These are phyloP conservation scores for Penicillium expansum DNA, from an alignment of 2,329 filamentous ascomycete genomes.

Conservation along the genomic window DNA sequence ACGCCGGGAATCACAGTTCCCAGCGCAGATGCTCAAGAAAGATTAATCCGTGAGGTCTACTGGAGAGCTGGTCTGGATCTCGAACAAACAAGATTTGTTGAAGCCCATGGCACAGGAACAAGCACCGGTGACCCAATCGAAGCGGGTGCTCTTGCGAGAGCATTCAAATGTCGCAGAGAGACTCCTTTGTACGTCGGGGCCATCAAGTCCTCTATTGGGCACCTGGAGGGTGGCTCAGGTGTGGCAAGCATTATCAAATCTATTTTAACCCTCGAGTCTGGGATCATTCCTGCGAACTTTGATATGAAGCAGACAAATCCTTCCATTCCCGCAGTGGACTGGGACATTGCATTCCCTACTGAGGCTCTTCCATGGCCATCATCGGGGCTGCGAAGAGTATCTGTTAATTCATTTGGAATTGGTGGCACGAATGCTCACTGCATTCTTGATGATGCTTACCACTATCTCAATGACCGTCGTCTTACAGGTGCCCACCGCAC, in stretches of 20 bases:
- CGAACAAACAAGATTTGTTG: constrained; percentile 25
- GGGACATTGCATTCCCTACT: constrained; percentile 30
- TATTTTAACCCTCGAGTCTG: constrained; percentile 45
- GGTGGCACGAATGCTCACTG: constrained; percentile 37
- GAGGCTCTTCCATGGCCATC: constrained; percentile 29
- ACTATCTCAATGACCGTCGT: constrained; percentile 17
- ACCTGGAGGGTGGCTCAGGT: constrained; percentile 30
- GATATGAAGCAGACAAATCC: constrained; percentile 43
- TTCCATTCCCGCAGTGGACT: constrained; percentile 35
- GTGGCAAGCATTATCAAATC: constrained; percentile 42
- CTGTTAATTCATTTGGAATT: constrained; percentile 41
- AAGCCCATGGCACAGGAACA: constrained; percentile 37
- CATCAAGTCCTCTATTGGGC: constrained; percentile 28
- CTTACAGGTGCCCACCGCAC: constrained; percentile 15
- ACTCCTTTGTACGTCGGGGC: constrained; percentile 27
- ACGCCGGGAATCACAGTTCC: constrained; percentile 49
- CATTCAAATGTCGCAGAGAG: constrained; percentile 24
- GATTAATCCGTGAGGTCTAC: constrained; percentile 35
- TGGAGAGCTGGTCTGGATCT: constrained; percentile 26
- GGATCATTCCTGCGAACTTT: constrained; percentile 45
- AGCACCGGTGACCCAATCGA: constrained; percentile 36
- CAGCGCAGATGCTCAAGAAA: constrained; percentile 35
- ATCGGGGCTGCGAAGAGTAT: constrained; percentile 22
- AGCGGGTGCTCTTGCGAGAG: constrained; percentile 26
- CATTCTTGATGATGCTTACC: constrained; percentile 32